Conservation (phyloP, 2,329 filamentous ascomycete genomes). For the Westerdykella aurantiaca region DNA sequence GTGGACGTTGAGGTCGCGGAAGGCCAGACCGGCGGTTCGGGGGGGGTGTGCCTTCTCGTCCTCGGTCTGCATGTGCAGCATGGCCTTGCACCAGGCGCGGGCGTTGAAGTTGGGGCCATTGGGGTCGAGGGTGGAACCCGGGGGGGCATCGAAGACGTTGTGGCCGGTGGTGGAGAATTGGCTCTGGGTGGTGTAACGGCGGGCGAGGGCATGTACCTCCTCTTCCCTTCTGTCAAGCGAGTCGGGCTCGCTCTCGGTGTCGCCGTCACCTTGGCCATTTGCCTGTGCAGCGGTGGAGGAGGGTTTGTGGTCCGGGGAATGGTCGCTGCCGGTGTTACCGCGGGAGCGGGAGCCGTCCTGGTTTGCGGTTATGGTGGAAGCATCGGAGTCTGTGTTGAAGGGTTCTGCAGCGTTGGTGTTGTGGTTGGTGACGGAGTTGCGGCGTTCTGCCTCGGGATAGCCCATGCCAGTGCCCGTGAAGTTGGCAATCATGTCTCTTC, state of each 20-base stretch:
- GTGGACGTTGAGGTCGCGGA: slow-evolving; percentile 44
- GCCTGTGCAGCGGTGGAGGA: slow-evolving; percentile 18
- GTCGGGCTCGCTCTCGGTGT: slow-evolving; percentile 14
- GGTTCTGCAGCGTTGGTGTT: slow-evolving; percentile 4
- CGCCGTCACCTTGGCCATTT: slow-evolving; percentile 8
- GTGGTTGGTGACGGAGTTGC: neutral
- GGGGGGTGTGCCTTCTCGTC: slow-evolving; percentile 39
- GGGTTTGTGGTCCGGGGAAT: slow-evolving; percentile 12
- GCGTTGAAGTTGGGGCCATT: slow-evolving; percentile 44
- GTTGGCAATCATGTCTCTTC: neutral
- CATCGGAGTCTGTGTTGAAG: slow-evolving; percentile 22
- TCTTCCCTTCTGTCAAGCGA: slow-evolving; percentile 24
- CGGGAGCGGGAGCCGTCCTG: slow-evolving; percentile 18
- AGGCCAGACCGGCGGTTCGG: slow-evolving; percentile 45
- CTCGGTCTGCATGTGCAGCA: slow-evolving; percentile 42
- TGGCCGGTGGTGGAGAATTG: slow-evolving; percentile 35
- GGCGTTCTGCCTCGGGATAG: neutral
- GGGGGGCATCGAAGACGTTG: slow-evolving; percentile 36
- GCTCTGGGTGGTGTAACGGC: slow-evolving; percentile 38
- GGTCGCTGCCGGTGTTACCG: slow-evolving; percentile 12
- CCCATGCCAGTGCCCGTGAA: neutral
- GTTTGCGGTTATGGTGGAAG: slow-evolving; percentile 29
- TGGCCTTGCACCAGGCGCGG: slow-evolving; percentile 45
- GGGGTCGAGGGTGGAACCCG: slow-evolving; percentile 44
- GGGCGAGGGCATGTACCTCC: slow-evolving; percentile 39